These are phyloP conservation scores for Lichina pygmaea DNA, from an alignment of 495 filamentous ascomycete genomes.

Conservation along the genomic window DNA sequence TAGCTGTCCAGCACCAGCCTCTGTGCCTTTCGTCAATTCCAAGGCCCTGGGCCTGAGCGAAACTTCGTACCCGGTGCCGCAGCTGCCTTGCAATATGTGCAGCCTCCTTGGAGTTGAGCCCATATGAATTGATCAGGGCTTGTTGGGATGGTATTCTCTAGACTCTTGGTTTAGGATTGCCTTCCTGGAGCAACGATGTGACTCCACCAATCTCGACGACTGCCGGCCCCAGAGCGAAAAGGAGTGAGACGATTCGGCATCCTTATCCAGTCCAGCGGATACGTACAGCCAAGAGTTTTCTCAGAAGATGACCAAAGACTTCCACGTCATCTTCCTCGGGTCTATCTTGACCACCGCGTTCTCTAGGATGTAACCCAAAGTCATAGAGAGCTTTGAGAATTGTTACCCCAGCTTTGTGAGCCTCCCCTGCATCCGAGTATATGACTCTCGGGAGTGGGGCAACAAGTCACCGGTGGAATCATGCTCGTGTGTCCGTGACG, in stretches of 20 bases:
- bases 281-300: conserved; percentile 74
- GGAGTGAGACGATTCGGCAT: conserved; percentile 62
- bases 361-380: conserved; percentile 40
- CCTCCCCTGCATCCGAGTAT: conserved; percentile 69
- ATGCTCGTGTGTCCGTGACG: conserved; percentile 70
- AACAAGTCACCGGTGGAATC: conserved; percentile 51
- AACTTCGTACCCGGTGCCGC: conserved; percentile 48
- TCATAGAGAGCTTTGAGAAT: conserved; percentile 35
- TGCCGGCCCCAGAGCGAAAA: conserved; percentile 56
- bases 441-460: conserved; percentile 44
- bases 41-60: conserved; percentile 40
- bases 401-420: conserved; percentile 51
- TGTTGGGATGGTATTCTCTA: conserved; percentile 61
- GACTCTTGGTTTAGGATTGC: conserved; percentile 67
- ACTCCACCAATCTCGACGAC: conserved; percentile 81
- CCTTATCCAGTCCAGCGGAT: conserved; percentile 82
- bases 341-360: conserved; percentile 22
- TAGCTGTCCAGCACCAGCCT: conserved; percentile 44
- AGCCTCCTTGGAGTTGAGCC: conserved; percentile 73
- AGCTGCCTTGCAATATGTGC: conserved; percentile 61
- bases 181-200: conserved; percentile 59
- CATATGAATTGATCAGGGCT: conserved; percentile 83
- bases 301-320: conserved; percentile 54
- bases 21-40: conserved; percentile 35
- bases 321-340: conserved; percentile 11